Evolutionary conservation across 2,329 filamentous ascomycete species (phyloP).

Genomic region (Epichloe typhina): DNA sequence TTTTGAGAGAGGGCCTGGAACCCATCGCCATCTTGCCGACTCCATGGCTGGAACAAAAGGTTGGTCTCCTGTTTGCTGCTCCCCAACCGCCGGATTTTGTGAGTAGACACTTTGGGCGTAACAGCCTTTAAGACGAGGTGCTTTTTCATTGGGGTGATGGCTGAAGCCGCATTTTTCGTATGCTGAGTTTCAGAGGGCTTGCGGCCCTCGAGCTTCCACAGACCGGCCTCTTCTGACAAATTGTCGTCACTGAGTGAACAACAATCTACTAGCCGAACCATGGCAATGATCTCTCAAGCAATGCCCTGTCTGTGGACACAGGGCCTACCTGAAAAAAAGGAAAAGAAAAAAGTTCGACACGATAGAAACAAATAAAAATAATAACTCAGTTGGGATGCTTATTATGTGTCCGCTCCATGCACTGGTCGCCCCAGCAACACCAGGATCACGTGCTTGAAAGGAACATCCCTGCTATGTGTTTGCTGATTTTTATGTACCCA

Average conservation of each 20-base stretch:
- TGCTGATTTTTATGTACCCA: too few species aligned
- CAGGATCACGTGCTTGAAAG: too few species aligned
- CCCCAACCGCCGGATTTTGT: conserved; percentile 19
- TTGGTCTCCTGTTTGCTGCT: conserved; percentile 10
- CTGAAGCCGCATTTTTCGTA: neutral
- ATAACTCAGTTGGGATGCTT: too few species aligned
- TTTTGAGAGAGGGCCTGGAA: conserved; percentile 1
- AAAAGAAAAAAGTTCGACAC: too few species aligned
- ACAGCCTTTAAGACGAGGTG: conserved; percentile 13
- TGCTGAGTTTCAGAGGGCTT: neutral
- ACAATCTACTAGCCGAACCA: neutral
- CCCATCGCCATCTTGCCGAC: conserved; percentile 10
- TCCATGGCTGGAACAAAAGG: conserved; percentile 21
- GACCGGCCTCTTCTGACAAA: neutral
- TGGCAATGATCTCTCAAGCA: neutral
- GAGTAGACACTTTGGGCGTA: conserved; percentile 11
- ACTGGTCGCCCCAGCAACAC: too few species aligned
- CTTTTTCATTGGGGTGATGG: conserved; percentile 6
- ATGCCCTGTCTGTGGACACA: neutral
- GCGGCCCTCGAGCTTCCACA: neutral
- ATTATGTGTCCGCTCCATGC: too few species aligned
- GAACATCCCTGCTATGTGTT: too few species aligned
- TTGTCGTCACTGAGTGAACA: neutral
- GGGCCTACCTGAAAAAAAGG: neutral
- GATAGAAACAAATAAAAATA: too few species aligned